Base-by-base conservation (phyloP, 1,284 basidiomycete genomes). In the Coriolopsis trogii region DNA sequence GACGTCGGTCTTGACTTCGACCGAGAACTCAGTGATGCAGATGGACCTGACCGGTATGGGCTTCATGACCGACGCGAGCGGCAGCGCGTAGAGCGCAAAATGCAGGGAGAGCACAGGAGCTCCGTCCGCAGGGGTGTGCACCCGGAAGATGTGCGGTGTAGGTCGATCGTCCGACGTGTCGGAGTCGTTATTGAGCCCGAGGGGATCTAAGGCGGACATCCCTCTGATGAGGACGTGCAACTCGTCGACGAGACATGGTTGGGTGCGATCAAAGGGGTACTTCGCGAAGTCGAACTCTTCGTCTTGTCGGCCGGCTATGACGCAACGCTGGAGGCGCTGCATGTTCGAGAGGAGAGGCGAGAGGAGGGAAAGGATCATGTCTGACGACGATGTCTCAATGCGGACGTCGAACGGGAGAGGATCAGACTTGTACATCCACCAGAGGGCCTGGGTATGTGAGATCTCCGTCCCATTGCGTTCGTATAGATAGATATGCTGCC, bases 291-390 rank as follows among this genome's bases (percentile, higher is more conserved):
- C 57, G 30, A 60, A 53, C 36, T 56, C 49, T 34, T 69, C 67
- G 18, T 60, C 38, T 18, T 59, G 57, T 31, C 60, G 55, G 6
- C 67, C 67, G 6, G 68, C 67, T 41, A 84, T 68, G 7, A 59
- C 69, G 56, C 81, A 80, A 1, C 73, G 70, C 36, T 75, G 70
- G 82, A 85, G 85, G 34, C 85, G 77, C 49, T 70, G 63, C 33
- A 87, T 61, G 28, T 75, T 68, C 10, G 75, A 71, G 1, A 89
- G 67, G 34, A 87, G 71, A 8, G 82, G 84, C 0, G 84, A 83
- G 25, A 89, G 70, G 53, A 89, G 72, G 9, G 85, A 77, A 3
- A 89, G 73, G 30, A 88, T 70, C 49, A 70, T 71, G 56, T 86
- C 79, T 18, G 73, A 64, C 48, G 79, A 72, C 13, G 68, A 50